A percentile compares a stretch with the other conserved stretches of the same genome.
phyloP scores from a whole-genome alignment of 768 basidiomycete genomes.

The Pulveroboletus sp. region DNA sequence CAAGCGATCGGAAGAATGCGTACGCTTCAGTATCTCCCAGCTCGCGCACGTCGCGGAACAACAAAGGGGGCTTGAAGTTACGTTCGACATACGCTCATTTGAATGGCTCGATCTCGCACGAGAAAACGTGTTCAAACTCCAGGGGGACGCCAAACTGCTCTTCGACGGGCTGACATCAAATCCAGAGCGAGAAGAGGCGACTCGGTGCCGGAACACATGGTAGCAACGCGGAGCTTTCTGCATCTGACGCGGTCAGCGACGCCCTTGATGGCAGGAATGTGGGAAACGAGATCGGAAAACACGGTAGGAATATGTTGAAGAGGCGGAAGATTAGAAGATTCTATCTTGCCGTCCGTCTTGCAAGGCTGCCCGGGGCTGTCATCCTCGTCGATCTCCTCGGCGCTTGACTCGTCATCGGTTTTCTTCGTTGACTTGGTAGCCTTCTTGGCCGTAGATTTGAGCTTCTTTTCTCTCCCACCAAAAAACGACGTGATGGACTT shows the following conservation, averaged over 20 bases:
- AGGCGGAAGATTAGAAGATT: conserved; percentile 70
- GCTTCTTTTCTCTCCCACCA: conserved; percentile 32
- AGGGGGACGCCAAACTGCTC: conserved; percentile 62
- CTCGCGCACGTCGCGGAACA: conserved; percentile 94
- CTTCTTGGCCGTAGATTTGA: conserved; percentile 24
- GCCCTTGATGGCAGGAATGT: conserved; percentile 58
- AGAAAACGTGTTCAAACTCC: conserved; percentile 88
- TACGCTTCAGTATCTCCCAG: conserved; percentile 76
- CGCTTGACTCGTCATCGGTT: conserved; percentile 29
- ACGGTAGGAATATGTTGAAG: conserved; percentile 68
- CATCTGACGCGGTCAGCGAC: conserved; percentile 68
- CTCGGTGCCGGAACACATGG: conserved; percentile 97
- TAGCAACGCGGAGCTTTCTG: conserved; percentile 86
- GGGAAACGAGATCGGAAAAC: conserved; percentile 69
- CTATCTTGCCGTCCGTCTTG: conserved; percentile 38
- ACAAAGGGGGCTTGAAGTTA: conserved; percentile 87
- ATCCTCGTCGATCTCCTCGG: conserved; percentile 31
- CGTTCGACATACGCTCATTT: conserved; percentile 97
- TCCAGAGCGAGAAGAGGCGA: conserved; percentile 89
- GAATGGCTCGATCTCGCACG: conserved; percentile 95
- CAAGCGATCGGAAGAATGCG: conserved; percentile 25
- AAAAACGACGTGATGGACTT: conserved; percentile 57
- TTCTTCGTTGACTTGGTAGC: conserved; percentile 30
- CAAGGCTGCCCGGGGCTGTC: conserved; percentile 32
- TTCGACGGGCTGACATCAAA: conserved; percentile 71